Base-by-base conservation (phyloP, 1,284 basidiomycete genomes). In the Ceratobasidium sp. region DNA sequence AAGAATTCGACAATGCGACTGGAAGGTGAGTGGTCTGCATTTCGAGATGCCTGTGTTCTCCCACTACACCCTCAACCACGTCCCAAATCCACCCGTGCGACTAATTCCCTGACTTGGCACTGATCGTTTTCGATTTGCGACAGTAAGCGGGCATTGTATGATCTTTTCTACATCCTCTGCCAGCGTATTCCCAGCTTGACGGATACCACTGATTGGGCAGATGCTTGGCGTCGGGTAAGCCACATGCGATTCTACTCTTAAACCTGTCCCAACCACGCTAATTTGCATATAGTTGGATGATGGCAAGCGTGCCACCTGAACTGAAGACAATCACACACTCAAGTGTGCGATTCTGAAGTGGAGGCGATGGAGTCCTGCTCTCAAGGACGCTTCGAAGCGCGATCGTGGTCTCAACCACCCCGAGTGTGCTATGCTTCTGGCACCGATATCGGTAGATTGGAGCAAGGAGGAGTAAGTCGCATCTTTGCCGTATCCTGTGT, bases 281-380 rank as follows among this genome's bases (percentile, higher is more conserved):
- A 49, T n/a, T 16, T 36, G 40, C 21, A 8, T 63, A 12, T 12
- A 64, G 62, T 48, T 64, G 7, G 62, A 64, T 38, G 14, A 40
- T 53, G 28, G 36, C 5, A 64, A 53, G 48, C 7, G 28, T 14
- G 48, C 62, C 1, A 16, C 62, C 62, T 9, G 25, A 51, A 64
- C 48, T 7, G 33, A 64, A 23, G 62, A 53, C 33, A 64, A 64
- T 18, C 42, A 33, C 44, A 63, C 44, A 33, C 33, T 48, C 25
- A 63, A 63, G 44, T 16, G 2, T 4, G n/a, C 44, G 18, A 3
- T 63, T 3, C 12, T 23, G 21, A 49, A 49, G 21, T 64, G 44
- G 44, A 8, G 6, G 30, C 0, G 38, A 2, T 64, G 48, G 48
- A 25, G 53, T 25, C 62, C 62, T 14, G 48, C 62, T n/a, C 62